phyloP scores from a whole-genome alignment of 192 early-diverging fungal species.

The Haplosporangium gracile region DNA sequence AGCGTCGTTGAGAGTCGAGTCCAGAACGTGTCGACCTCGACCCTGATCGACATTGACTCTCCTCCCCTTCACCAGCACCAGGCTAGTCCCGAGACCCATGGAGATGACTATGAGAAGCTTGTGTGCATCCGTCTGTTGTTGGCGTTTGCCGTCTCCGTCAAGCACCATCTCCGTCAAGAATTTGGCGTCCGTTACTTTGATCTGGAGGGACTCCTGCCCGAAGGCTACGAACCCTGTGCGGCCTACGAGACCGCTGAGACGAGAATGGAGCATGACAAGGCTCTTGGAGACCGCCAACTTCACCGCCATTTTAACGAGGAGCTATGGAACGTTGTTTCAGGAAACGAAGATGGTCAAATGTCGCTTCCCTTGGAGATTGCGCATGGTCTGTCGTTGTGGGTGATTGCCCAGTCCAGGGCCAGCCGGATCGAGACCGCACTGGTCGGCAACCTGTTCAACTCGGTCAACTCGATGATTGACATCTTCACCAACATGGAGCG shows the following conservation, averaged over 20 bases:
- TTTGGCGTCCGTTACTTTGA: conserved; percentile 69
- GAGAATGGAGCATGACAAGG: conserved; percentile 16
- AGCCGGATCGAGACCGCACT: conserved; percentile 55
- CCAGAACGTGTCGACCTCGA: conserved; percentile 26
- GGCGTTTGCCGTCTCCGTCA: conserved; percentile 68
- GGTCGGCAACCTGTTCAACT: conserved; percentile 47
- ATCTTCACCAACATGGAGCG: conserved; percentile 76
- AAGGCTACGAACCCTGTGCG: conserved; percentile 42
- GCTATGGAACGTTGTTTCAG: conserved; percentile 40
- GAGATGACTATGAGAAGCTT: conserved; percentile 68
- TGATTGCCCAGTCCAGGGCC: conserved; percentile 53
- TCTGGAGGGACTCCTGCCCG: conserved; percentile 61
- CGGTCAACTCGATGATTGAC: conserved; percentile 68
- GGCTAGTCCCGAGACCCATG: background rate
- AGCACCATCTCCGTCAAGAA: conserved; percentile 75
- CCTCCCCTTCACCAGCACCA: background rate
- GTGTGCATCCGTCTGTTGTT: conserved; percentile 64
- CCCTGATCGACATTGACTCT: conserved; percentile 29
- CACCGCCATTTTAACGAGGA: conserved; percentile 41
- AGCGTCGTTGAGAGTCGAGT: background rate
- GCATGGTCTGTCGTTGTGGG: conserved; percentile 59
- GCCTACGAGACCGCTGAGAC: conserved; percentile 11
- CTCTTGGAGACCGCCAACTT: conserved; percentile 18
- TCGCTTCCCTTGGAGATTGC: conserved; percentile 67
- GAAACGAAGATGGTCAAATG: conserved; percentile 63